These are phyloP conservation scores for Candida methanosorbosa DNA, from an alignment of 805 yeast species.

Conservation along the genomic window DNA sequence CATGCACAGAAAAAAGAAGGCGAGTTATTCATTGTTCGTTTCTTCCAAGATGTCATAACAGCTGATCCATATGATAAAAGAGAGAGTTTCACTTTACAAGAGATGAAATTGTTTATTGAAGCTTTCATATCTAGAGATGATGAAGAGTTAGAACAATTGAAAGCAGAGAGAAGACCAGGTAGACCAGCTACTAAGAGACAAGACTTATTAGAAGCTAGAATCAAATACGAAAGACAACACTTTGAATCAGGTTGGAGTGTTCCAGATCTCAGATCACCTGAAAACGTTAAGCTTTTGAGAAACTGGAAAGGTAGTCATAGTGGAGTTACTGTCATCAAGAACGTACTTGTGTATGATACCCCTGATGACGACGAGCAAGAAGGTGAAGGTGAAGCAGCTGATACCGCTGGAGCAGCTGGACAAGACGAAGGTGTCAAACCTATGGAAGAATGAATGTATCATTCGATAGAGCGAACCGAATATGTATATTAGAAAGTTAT, in stretches of 20 bases:
- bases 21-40: slow-evolving; percentile 50
- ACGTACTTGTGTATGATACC: slow-evolving; percentile 25
- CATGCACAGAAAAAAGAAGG: slow-evolving; percentile 51
- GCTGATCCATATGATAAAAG: slow-evolving; percentile 29
- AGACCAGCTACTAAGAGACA: slow-evolving; percentile 76
- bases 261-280: slow-evolving; percentile 62
- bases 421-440: too few relatives aligned
- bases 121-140: slow-evolving; percentile 62
- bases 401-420: background rate
- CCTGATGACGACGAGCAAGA: background rate
- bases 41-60: slow-evolving; percentile 50
- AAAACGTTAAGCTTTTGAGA: slow-evolving; percentile 51
- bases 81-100: slow-evolving; percentile 41
- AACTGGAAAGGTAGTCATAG: slow-evolving; percentile 82
- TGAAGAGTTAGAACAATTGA: slow-evolving; percentile 61
- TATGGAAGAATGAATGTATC: too few relatives aligned
- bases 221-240: slow-evolving; percentile 51
- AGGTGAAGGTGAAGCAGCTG: background rate
- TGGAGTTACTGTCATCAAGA: slow-evolving; percentile 56
- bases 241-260: slow-evolving; percentile 59
- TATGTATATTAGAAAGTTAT: too few relatives aligned
- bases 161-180: slow-evolving; percentile 67
- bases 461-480: too few relatives aligned
- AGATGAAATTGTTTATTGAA: slow-evolving; percentile 52
- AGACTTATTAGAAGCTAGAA: slow-evolving; percentile 51